Evolutionary conservation across 78 protist species (phyloP).

Genomic region (slime mould (Dictyostelium discoideum)): dicty_2.7 NC_007088.5:2900001-2900500

Average conservation of each 20-base stretch:
- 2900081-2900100: background rate
- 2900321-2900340: background rate
- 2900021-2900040: background rate
- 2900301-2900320: background rate
- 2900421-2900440: background rate
- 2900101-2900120: background rate
- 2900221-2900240: background rate
- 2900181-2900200: background rate
- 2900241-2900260: background rate
- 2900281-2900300: background rate
- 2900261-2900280: background rate
- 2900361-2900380: background rate
- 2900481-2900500: background rate
- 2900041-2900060: background rate
- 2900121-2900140: conserved; percentile 12
- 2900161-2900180: background rate
- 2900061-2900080: background rate
- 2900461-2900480: background rate
- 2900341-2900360: background rate
- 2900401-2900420: conserved; percentile 10
- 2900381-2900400: background rate
- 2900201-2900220: background rate
- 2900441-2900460: background rate
- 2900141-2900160: background rate
- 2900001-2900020: background rate